These are phyloP conservation scores for Coemansia sp. DNA, from an alignment of 192 early-diverging fungal species.

Conservation along the genomic window DNA sequence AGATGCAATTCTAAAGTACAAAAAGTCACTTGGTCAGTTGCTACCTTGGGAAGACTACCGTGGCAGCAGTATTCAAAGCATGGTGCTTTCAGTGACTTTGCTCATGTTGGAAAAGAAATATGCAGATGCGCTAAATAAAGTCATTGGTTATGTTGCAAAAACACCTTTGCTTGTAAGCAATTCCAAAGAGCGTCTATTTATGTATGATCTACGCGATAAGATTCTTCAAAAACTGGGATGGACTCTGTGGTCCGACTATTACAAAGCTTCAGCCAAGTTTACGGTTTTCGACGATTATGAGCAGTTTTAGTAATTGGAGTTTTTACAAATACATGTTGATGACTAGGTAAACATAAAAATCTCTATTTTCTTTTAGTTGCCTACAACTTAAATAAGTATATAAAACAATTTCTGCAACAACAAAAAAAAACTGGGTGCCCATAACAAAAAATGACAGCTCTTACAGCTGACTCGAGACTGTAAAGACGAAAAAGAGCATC, in stretches of 20 bases:
- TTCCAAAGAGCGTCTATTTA: conserved; percentile 58
- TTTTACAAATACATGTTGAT: no score
- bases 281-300: no score
- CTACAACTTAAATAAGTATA: no score
- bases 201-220: conserved; percentile 54
- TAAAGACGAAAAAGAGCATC: no score
- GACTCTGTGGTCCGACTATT: conserved; percentile 10
- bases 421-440: no score
- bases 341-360: no score
- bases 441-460: no score
- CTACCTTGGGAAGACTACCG: not conserved
- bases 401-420: no score
- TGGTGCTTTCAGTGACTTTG: not conserved
- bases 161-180: conserved; percentile 53
- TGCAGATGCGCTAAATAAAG: conserved; percentile 63
- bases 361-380: no score
- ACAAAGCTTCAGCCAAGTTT: no score
- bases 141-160: conserved; percentile 70
- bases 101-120: not conserved
- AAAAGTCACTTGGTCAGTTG: conserved; percentile 13
- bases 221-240: conserved; percentile 68
- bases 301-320: no score
- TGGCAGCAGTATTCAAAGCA: not conserved
- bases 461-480: no score
- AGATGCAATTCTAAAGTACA: conserved; percentile 51